Evolutionary conservation across 2,329 filamentous ascomycete genomes (phyloP), one percentile per base, ranked within the genome.

Genomic region (Parasarocladium wereldwijsianum): DNA sequence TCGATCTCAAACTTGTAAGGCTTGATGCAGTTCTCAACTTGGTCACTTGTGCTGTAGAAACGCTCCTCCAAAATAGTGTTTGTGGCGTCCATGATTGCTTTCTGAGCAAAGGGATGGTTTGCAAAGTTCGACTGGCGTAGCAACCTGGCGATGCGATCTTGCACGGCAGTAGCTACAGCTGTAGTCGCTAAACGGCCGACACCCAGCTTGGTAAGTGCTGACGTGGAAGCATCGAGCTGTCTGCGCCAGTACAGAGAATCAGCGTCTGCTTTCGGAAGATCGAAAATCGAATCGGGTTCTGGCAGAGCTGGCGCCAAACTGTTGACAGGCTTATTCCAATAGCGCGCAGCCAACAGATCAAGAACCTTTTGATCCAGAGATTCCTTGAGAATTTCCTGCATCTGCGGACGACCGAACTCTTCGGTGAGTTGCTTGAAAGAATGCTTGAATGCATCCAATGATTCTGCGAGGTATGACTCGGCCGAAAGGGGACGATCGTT

Each of bases 1-100:
- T 98, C 90, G 34, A 98, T 93, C 38, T 94, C 85, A 42, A 87
- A 96, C 50, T 98, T 98, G 62, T 87, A 98, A 0, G 92, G 90
- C 54, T 98, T 98, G 55, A 98, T 92, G 49, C 87, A 98, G 49
- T 96, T 96, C 53, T 98, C 90, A 1, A 98, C 82, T 55, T 96
- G 90, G 45, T 98, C 92, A 38, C 82, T 90, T 1, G 92, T 98
- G 54, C 87, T 90, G 57, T 94, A 96, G 39, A 93, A 93, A 10
- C 87, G 69, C 45, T 98, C 90, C 40, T 90, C 90, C 9, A 98
- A 59, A 31, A 98, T 96, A 16, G 74, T 79, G 1, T 83, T 80
- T 2, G 85, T 84, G 1, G 90, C 86, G 42, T 94, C 85, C 27
- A 75, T 80, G 40, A 98, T 96, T n/a, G 84, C 82, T 51, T 90